Conservation (phyloP, 2,329 filamentous ascomycete genomes). For the Hymenoscyphus repandus region DNA sequence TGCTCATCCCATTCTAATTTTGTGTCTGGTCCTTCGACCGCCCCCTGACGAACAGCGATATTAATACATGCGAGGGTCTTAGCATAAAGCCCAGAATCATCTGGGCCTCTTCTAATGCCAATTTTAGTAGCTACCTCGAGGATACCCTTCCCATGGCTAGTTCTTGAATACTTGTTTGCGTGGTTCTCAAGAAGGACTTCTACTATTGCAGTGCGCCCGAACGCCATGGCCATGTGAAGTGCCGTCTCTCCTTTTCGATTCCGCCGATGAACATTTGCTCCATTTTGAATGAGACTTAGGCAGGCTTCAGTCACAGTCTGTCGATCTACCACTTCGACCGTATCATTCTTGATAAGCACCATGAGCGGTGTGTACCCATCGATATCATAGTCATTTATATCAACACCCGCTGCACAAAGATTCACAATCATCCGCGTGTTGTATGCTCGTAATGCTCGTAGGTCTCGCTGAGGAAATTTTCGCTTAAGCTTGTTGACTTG, state of each 20-base stretch:
- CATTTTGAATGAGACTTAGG: background rate
- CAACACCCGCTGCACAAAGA: slow-evolving; percentile 1
- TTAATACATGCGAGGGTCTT: background rate
- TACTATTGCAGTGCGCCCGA: background rate
- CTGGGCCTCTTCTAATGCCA: background rate
- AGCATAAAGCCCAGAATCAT: background rate
- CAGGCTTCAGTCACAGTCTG: background rate
- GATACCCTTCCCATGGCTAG: background rate
- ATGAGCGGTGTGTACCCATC: slow-evolving; percentile 9
- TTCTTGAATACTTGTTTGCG: slow-evolving; percentile 6
- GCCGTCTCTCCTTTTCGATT: slow-evolving; percentile 13
- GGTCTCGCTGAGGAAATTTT: background rate
- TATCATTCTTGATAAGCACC: slow-evolving; percentile 5
- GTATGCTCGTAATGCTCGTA: background rate
- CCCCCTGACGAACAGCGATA: background rate
- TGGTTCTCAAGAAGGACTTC: slow-evolving; percentile 1
- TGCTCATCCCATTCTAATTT: slow-evolving; percentile 3
- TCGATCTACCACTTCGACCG: background rate
- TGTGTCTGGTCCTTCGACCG: background rate
- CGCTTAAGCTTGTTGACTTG: background rate
- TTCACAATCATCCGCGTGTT: background rate
- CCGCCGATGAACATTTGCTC: background rate
- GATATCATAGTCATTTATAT: slow-evolving; percentile 7
- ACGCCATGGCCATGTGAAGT: slow-evolving; percentile 6
- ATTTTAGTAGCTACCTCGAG: background rate